phyloP scores from a whole-genome alignment of 2,329 filamentous ascomycete species.

The Monosporascus cannonballus region DNA sequence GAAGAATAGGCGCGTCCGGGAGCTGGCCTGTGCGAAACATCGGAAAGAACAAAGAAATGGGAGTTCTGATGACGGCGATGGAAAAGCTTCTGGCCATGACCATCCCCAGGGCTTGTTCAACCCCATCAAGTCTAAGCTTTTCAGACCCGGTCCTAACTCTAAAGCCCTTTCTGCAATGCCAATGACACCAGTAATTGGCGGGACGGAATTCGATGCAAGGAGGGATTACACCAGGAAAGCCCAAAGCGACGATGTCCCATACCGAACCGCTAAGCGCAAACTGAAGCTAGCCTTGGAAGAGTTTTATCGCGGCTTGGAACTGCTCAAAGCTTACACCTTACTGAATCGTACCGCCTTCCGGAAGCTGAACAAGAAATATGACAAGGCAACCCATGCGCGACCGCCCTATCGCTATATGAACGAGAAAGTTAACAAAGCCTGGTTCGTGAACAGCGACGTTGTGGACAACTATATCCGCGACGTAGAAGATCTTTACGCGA shows the following conservation, averaged over 20 bases:
- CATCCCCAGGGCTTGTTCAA: slow-evolving; percentile 38
- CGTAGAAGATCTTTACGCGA: slow-evolving; percentile 86
- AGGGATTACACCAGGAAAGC: slow-evolving; percentile 49
- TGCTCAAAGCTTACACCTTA: slow-evolving; percentile 85
- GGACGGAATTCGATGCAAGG: slow-evolving; percentile 23
- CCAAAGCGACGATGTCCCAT: slow-evolving; percentile 60
- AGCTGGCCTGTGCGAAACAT: slow-evolving; percentile 47
- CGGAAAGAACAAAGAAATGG: slow-evolving; percentile 27
- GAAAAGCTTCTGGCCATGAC: slow-evolving; percentile 14
- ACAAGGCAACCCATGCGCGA: slow-evolving; percentile 78
- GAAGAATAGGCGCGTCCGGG: slow-evolving; percentile 73
- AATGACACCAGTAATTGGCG: slow-evolving; percentile 38
- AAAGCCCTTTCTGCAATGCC: slow-evolving; percentile 52
- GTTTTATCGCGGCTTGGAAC: slow-evolving; percentile 84
- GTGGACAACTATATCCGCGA: slow-evolving; percentile 73
- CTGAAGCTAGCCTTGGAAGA: slow-evolving; percentile 87
- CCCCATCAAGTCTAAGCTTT: slow-evolving; percentile 48
- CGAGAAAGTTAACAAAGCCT: slow-evolving; percentile 83
- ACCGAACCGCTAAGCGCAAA: slow-evolving; percentile 83
- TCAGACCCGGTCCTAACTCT: slow-evolving; percentile 54
- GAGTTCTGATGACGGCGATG: slow-evolving; percentile 14
- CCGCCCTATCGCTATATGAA: slow-evolving; percentile 78
- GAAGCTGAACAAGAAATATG: slow-evolving; percentile 98
- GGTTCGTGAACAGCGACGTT: slow-evolving; percentile 86
- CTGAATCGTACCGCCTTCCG: slow-evolving; percentile 90